Percentiles rank a stretch among this genome's conserved stretches.
These are phyloP conservation scores for Plasmopara muralis DNA, from an alignment of 352 stramenopile genomes.

Conservation along the genomic window DNA sequence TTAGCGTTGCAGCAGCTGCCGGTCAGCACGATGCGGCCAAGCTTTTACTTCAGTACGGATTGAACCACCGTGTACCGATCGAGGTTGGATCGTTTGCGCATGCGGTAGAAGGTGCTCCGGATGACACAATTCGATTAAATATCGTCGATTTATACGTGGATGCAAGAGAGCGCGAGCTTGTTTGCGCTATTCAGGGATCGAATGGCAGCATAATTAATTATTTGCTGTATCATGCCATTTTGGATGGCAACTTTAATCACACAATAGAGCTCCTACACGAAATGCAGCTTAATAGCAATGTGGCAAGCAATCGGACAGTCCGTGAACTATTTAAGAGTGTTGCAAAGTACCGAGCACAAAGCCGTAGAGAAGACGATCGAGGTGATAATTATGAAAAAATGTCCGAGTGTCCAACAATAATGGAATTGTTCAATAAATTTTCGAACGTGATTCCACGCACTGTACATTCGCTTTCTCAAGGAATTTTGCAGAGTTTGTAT, in stretches of 20 bases:
- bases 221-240: conserved; percentile 49
- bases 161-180: conserved; percentile 40
- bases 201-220: conserved; percentile 55
- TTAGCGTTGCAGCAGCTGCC: conserved; percentile 46
- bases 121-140: conserved; percentile 38
- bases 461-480: conserved; percentile 41
- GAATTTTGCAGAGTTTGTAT: conserved; percentile 41
- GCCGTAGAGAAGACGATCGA: background rate
- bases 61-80: conserved; percentile 33
- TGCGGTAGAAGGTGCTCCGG: conserved; percentile 38
- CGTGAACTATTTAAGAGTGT: conserved; percentile 50
- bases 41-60: conserved; percentile 37
- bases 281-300: conserved; percentile 64
- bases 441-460: conserved; percentile 44
- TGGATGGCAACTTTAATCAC: conserved; percentile 67
- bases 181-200: conserved; percentile 48
- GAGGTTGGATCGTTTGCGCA: conserved; percentile 64
- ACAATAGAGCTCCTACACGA: conserved; percentile 72
- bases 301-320: conserved; percentile 33
- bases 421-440: conserved; percentile 51
- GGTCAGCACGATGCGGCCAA: conserved; percentile 30
- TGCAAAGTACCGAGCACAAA: conserved; percentile 34
- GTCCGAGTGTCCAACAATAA: conserved; percentile 41
- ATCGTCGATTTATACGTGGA: conserved; percentile 53
- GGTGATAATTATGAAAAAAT: conserved; percentile 24